Evolutionary conservation across 202 grass and related monocot genomes (phyloP).

Genomic region (Panicum hallii): DNA sequence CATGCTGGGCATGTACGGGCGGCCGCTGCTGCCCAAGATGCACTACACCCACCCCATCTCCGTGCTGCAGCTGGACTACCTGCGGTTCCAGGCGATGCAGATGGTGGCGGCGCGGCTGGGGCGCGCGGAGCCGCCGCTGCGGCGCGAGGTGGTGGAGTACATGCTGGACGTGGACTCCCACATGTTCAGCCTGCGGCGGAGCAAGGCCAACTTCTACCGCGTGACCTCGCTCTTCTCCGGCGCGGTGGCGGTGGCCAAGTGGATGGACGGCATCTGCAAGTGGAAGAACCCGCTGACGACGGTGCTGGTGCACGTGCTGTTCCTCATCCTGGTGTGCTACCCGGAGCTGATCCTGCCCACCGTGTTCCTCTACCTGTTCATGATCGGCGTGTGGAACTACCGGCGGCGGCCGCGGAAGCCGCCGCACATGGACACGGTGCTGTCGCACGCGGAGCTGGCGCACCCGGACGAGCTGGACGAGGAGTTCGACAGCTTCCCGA

Average conservation of each 20-base stretch:
- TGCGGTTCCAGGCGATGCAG: constrained; percentile 73
- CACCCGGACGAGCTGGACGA: constrained; percentile 90
- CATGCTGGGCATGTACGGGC: constrained; percentile 68
- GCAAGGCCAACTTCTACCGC: constrained; percentile 86
- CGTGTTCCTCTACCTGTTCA: constrained; percentile 73
- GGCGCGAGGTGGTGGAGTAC: constrained; percentile 89
- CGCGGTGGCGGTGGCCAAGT: constrained; percentile 45
- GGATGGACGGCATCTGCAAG: constrained; percentile 67
- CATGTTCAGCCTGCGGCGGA: constrained; percentile 93
- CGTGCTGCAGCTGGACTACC: constrained; percentile 73
- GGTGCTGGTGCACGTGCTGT: constrained; percentile 78
- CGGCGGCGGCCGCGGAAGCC: constrained; percentile 55
- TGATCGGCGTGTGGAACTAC: constrained; percentile 77
- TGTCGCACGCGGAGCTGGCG: constrained; percentile 64
- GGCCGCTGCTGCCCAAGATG: constrained; percentile 87
- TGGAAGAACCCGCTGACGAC: constrained; percentile 92
- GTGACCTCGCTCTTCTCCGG: constrained; percentile 66
- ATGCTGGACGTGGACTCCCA: constrained; percentile 88
- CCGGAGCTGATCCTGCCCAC: constrained; percentile 90
- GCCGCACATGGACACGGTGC: constrained; percentile 74
- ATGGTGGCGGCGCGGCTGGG: constrained; percentile 65
- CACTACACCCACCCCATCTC: constrained; percentile 80
- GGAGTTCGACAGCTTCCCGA: constrained; percentile 97
- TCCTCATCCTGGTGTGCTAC: constrained; percentile 80
- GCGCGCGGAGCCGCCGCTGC: constrained; percentile 76